Percentiles rank a stretch among this genome's conserved stretches.
Conservation (phyloP, 2,329 filamentous ascomycete species). For the Neurospora crassa region DNA sequence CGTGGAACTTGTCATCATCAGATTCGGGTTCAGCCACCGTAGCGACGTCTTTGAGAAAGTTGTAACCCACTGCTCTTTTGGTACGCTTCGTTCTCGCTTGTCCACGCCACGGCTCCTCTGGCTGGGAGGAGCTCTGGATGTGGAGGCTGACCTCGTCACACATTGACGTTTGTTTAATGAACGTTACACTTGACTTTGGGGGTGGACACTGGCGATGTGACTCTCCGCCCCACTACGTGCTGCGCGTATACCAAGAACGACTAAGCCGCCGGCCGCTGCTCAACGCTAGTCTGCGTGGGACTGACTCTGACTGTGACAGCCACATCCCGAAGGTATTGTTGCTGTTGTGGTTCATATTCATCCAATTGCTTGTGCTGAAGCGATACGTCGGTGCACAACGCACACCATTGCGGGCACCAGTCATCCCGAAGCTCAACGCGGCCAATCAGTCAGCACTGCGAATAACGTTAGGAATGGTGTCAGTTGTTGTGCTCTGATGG, state of each 20-base stretch:
- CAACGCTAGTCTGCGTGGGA: not conserved
- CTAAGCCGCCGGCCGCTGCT: not conserved
- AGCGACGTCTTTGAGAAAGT: not conserved
- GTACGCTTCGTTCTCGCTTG: not conserved
- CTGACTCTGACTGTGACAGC: not conserved
- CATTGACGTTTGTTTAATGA: not conserved
- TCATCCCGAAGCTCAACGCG: not conserved
- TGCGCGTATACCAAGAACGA: not conserved
- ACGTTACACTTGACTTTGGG: not conserved
- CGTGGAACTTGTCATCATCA: not conserved
- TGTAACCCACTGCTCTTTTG: not conserved
- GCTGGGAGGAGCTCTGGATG: not conserved
- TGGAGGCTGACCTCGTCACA: not conserved
- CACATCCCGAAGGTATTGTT: not conserved
- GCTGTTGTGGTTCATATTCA: not conserved
- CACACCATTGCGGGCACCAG: not conserved
- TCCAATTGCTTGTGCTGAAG: not conserved
- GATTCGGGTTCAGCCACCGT: not conserved
- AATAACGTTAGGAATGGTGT: not conserved
- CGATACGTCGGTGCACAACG: not conserved
- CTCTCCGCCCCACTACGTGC: not conserved
- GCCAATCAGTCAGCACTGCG: not conserved
- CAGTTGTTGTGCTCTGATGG: not conserved
- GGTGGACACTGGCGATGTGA: not conserved
- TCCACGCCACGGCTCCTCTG: not conserved